These are phyloP conservation scores for Barbarea vulgaris DNA, from an alignment of 345 rosid genomes.

Conservation along the genomic window DNA sequence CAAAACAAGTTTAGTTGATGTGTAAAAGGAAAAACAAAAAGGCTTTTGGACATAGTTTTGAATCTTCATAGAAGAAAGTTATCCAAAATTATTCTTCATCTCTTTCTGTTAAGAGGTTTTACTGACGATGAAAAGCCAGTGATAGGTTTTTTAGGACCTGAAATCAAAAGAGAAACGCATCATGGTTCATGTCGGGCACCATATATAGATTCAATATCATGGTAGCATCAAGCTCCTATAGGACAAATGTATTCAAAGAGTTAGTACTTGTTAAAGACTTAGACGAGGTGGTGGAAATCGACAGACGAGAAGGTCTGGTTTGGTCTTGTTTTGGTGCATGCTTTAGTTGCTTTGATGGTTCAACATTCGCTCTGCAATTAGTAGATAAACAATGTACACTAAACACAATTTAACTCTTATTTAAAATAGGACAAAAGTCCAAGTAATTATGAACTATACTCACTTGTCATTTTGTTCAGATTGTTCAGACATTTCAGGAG, in stretches of 20 bases:
- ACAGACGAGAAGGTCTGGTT: slow-evolving; percentile 48
- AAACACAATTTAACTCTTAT: neutral
- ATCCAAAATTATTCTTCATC: neutral
- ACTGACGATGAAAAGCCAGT: neutral
- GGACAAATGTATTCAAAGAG: neutral
- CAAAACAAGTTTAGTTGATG: neutral
- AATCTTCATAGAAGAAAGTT: neutral
- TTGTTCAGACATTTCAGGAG: slow-evolving; percentile 1
- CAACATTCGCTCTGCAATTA: slow-evolving; percentile 33
- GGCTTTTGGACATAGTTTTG: neutral
- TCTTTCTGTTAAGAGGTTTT: slow-evolving; percentile 1
- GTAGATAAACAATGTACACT: slow-evolving; percentile 6
- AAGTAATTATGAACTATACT: slow-evolving; percentile 32
- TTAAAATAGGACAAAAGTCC: neutral
- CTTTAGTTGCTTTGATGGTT: slow-evolving; percentile 55
- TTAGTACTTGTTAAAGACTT: slow-evolving; percentile 52
- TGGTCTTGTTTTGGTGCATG: slow-evolving; percentile 43
- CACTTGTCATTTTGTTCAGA: slow-evolving; percentile 47
- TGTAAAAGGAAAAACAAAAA: slow-evolving; percentile 6
- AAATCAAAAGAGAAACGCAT: neutral
- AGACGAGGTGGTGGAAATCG: slow-evolving; percentile 45
- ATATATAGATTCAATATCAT: neutral
- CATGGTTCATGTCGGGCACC: neutral
- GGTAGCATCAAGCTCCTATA: neutral
- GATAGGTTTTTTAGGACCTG: neutral